Evolutionary conservation across 805 yeast species (phyloP), one percentile per base, ranked within the genome.

Genomic region (Nakazawaea sp.): DNA sequence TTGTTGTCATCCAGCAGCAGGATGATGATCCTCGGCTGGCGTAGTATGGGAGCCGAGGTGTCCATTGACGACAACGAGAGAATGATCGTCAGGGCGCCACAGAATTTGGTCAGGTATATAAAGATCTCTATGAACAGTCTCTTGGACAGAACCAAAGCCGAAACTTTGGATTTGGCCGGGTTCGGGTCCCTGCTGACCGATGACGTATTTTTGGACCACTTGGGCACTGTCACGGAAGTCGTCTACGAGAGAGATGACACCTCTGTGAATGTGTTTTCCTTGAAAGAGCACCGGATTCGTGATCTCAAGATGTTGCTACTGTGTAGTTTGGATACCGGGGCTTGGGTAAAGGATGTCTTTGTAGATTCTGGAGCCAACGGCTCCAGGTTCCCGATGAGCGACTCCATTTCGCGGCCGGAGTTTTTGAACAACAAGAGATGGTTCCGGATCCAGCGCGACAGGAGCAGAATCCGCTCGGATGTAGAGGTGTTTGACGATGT

Each of bases 1-100:
- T 36, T 61, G 17, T 44, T 59, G 5, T n/a, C n/a, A n/a, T 53
- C 61, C 23, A 51, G 55, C 31, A 47, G 45, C 3, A 64, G 63
- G 3, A 47, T 49, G 19, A 33, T 60, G 23, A 48, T 58, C 31
- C 53, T 52, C 38, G 52, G 52, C n/a, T 60, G 63, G 64, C 44
- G 61, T 8, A 43, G 53, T 21, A 41, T 54, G 18, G 64, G 64
- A n/a, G 66, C 63, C 4, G 52, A 48, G 28, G 33, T 61, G 17
- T 48, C 55, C 10, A 41, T 60, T 24, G 47, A 46, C 20, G 41
- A 50, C 1, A 50, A 52, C 6, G 42, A 42, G 17, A 52, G 51
- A 28, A 38, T 61, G 27, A 45, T 49, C 7, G 53, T 59, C 4
- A 46, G 47, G 33, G 64, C 62, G 2, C 46, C 49, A 13, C 42